phyloP scores from a whole-genome alignment of 1,284 basidiomycete species.

The Tremellales sp. region DNA sequence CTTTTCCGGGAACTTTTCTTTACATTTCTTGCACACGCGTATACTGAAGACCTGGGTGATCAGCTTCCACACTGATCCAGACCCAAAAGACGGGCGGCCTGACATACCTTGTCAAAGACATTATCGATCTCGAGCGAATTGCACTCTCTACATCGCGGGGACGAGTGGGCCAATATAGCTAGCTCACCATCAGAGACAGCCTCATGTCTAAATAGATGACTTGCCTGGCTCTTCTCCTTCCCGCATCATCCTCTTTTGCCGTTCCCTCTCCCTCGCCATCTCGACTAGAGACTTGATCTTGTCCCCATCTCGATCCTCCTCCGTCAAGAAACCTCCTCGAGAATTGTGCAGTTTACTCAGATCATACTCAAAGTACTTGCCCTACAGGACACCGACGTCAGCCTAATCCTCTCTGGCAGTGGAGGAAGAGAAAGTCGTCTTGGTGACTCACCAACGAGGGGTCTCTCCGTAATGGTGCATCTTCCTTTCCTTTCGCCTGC shows the following conservation, averaged over 20 bases:
- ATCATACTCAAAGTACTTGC: constrained; percentile 91
- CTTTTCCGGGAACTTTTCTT: constrained; percentile 80
- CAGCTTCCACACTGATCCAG: neutral
- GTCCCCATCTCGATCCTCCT: constrained; percentile 56
- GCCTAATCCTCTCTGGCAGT: neutral
- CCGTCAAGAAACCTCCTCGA: constrained; percentile 74
- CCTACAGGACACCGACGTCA: constrained; percentile 16
- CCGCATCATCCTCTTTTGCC: constrained; percentile 62
- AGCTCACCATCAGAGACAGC: neutral
- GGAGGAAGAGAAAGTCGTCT: no score
- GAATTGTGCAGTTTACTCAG: constrained; percentile 91
- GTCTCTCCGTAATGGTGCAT: constrained; percentile 39
- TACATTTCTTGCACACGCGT: constrained; percentile 82
- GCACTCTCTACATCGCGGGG: constrained; percentile 81
- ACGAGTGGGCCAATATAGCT: constrained; percentile 56
- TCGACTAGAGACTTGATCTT: constrained; percentile 60
- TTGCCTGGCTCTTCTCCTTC: constrained; percentile 67
- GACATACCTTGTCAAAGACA: constrained; percentile 57
- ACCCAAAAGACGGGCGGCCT: neutral
- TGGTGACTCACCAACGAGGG: constrained; percentile 33
- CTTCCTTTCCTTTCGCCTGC: constrained; percentile 11
- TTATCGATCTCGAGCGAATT: constrained; percentile 78
- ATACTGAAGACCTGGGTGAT: constrained; percentile 64
- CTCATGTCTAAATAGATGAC: constrained; percentile 6
- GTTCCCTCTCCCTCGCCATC: constrained; percentile 64